phyloP scores from a whole-genome alignment of 2,329 filamentous ascomycete species.

The Pseudogymnoascus verrucosus region DNA sequence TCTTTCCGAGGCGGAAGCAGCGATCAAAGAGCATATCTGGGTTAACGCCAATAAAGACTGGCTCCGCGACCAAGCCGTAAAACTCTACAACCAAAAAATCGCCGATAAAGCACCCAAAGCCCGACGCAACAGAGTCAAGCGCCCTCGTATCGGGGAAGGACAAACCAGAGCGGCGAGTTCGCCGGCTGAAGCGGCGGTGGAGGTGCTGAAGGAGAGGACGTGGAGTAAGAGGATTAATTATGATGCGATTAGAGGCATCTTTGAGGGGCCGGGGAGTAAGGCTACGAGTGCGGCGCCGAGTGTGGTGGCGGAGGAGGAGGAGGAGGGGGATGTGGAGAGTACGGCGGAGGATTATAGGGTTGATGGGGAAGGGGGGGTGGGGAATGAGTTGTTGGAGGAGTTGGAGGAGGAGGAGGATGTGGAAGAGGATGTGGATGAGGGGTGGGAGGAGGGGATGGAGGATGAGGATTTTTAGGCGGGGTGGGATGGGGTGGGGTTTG shows the following conservation, averaged over 20 bases:
- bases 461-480: too few species aligned
- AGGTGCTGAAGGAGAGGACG: conserved; percentile 58
- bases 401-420: too few species aligned
- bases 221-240: conserved; percentile 74
- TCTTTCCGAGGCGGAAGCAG: conserved; percentile 63
- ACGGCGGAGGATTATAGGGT: neutral
- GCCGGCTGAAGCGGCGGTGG: conserved; percentile 60
- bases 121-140: conserved; percentile 46
- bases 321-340: neutral
- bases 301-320: conserved; percentile 13
- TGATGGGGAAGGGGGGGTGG: too few species aligned
- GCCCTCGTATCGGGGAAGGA: conserved; percentile 54
- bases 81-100: conserved; percentile 65
- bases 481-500: too few species aligned
- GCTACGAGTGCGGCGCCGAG: conserved; percentile 33
- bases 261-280: conserved; percentile 41
- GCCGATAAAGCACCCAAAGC: conserved; percentile 47
- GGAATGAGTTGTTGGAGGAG: too few species aligned
- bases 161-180: conserved; percentile 58
- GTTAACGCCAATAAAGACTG: conserved; percentile 92
- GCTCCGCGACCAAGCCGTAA: conserved; percentile 78
- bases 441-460: too few species aligned
- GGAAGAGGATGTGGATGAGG: too few species aligned
- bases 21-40: conserved; percentile 87
- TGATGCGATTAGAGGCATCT: conserved; percentile 51